Base-by-base conservation (phyloP, 2,329 filamentous ascomycete species). In the Fusarium vanettenii region DNA sequence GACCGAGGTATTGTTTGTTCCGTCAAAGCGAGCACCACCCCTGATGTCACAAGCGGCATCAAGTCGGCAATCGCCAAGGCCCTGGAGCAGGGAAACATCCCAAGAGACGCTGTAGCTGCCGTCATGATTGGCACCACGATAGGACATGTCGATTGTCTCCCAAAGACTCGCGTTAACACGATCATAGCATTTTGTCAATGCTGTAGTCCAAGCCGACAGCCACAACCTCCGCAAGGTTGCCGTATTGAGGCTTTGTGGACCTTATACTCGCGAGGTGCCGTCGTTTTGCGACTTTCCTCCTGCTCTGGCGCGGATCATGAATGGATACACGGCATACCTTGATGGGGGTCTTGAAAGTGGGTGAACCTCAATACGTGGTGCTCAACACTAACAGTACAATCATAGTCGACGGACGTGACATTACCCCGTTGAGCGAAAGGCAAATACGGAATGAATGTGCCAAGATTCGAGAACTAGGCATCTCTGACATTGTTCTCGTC, bases 221-320 rank as follows among this genome's bases (percentile, higher is more conserved):
- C 74, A 81, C 1, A 83, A 86, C 2, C 79, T 90, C 5, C 82
- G 84, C 16, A 82, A 80, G 13, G 88, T 90, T 5, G 89, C 87
- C 3, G 87, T 90, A 2, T 75, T 90, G 8, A 84, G 89, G 4
- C 83, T 90, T 6, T 88, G 85, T 52, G 86, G 87, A 0, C 86
- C 87, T 0, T 90, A 87, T 69, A 84, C 86, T 4, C 84, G 86
- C 62, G 84, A 87, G 45, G 82, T 84, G 0, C 86, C 85, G 2
- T 85, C 86, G 0, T 87, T 85, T 64, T 81, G 87, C 6, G 88
- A 89, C 80, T 90, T 86, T 84, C 87, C 87, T 0, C 76, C 77
- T 2, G 84, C 85, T 60, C 81, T 90, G 79, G 81, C 85, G 25
- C 76, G 79, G 13, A 81, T 88, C 8, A 82, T 89, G 6, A 79